Conservation (phyloP, 140 eudicot species). For the Senecio squalidus region DNA sequence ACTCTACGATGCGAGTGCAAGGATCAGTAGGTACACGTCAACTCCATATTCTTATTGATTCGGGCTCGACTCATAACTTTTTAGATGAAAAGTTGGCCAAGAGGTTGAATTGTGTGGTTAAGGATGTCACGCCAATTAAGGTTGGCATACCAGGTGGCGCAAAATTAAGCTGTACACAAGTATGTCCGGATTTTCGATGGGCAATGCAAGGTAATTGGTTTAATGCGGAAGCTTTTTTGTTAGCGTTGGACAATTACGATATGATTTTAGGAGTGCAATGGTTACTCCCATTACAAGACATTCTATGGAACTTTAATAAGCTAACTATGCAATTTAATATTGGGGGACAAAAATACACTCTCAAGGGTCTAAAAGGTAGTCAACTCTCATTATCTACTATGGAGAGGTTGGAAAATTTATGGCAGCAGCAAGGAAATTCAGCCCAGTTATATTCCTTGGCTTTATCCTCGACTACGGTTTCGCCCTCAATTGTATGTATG, state of each 20-base stretch:
- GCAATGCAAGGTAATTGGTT: constrained; percentile 5
- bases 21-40: neutral
- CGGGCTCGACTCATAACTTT: constrained; percentile 13
- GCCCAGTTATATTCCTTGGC: neutral
- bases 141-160: constrained; percentile 14
- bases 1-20: neutral
- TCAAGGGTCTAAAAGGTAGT: neutral
- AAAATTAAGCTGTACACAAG: neutral
- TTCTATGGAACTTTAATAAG: neutral
- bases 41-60: constrained; percentile 1
- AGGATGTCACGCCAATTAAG: neutral
- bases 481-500: no score
- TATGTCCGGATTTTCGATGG: constrained; percentile 1
- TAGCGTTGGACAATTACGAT: constrained; percentile 13
- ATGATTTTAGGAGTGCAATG: constrained; percentile 18
- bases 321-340: neutral
- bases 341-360: neutral
- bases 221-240: neutral
- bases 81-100: neutral
- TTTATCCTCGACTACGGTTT: neutral
- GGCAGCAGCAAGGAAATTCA: neutral
- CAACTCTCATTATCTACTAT: neutral
- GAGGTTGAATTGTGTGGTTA: neutral
- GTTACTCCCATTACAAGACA: neutral
- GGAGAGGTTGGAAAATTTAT: neutral